A percentile compares a stretch with the other conserved stretches of the same genome.
Conservation (phyloP, 2,329 filamentous ascomycete genomes). For the Fusarium circinatum region DNA sequence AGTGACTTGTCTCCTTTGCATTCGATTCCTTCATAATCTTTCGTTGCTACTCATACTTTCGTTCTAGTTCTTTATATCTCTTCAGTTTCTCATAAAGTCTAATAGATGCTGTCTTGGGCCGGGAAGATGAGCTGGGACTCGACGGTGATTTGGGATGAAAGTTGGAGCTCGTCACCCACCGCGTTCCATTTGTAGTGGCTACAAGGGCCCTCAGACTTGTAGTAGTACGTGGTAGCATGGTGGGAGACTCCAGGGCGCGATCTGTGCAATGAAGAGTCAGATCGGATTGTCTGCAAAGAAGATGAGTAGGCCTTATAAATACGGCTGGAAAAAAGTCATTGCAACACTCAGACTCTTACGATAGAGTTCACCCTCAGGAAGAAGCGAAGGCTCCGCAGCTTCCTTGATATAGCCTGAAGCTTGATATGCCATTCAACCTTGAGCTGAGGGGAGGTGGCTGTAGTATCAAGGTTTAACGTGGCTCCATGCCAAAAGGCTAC, state of each 20-base stretch:
- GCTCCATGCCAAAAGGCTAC: background rate
- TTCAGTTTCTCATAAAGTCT: background rate
- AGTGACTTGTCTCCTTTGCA: background rate
- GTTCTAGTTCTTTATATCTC: background rate
- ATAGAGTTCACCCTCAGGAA: background rate
- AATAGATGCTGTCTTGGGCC: background rate
- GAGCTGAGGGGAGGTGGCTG: background rate
- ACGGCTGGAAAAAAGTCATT: background rate
- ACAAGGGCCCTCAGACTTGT: background rate
- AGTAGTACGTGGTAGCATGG: background rate
- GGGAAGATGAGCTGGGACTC: background rate
- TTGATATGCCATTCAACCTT: background rate
- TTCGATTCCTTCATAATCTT: accelerated
- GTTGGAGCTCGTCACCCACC: background rate
- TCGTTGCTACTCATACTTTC: background rate
- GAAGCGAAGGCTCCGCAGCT: accelerated
- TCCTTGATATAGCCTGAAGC: background rate
- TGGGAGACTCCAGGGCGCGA: background rate
- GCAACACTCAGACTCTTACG: background rate
- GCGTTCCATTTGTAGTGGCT: accelerated
- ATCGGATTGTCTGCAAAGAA: no score
- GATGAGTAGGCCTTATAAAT: accelerated
- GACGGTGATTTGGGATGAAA: background rate
- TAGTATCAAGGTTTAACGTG: background rate
- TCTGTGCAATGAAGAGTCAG: background rate